phyloP scores from a whole-genome alignment of 495 filamentous ascomycete species.

The Xylaria cubensis region DNA sequence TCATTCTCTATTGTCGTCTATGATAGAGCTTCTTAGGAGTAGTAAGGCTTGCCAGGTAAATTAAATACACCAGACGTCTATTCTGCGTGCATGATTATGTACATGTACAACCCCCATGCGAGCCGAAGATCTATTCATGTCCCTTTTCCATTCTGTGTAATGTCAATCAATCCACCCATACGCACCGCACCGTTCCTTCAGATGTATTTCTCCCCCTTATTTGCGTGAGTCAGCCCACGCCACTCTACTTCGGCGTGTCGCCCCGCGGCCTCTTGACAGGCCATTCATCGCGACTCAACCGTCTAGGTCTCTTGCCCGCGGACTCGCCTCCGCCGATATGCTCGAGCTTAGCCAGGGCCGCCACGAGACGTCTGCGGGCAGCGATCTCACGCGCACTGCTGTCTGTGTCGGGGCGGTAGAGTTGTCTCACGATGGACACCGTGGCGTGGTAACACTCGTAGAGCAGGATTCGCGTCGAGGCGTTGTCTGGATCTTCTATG shows the following conservation, averaged over 20 bases:
- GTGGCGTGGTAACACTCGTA: conserved; percentile 59
- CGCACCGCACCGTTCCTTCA: not conserved
- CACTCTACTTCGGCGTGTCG: conserved; percentile 18
- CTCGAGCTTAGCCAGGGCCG: conserved; percentile 45
- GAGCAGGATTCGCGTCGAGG: conserved; percentile 47
- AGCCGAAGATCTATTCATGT: not conserved
- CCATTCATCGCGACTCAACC: conserved; percentile 41
- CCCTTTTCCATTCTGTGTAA: not conserved
- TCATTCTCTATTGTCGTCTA: not conserved
- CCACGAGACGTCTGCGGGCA: conserved; percentile 52
- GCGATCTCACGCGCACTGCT: conserved; percentile 54
- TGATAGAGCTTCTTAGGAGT: not conserved
- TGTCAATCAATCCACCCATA: not conserved
- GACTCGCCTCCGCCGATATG: conserved; percentile 39
- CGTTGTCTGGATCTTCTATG: conserved; percentile 47
- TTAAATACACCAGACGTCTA: conserved; percentile 5
- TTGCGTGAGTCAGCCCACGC: not conserved
- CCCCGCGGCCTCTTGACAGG: conserved; percentile 37
- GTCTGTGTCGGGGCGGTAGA: conserved; percentile 53
- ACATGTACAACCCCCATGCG: not conserved
- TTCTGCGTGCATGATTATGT: not conserved
- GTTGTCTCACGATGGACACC: conserved; percentile 51
- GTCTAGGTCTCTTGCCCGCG: conserved; percentile 35
- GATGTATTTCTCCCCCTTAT: not conserved
- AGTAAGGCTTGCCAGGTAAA: not conserved